Percentiles rank a stretch among this genome's conserved stretches.
Evolutionary conservation across 2,329 filamentous ascomycete species (phyloP).

Genomic region (Stemphylium beticola): DNA sequence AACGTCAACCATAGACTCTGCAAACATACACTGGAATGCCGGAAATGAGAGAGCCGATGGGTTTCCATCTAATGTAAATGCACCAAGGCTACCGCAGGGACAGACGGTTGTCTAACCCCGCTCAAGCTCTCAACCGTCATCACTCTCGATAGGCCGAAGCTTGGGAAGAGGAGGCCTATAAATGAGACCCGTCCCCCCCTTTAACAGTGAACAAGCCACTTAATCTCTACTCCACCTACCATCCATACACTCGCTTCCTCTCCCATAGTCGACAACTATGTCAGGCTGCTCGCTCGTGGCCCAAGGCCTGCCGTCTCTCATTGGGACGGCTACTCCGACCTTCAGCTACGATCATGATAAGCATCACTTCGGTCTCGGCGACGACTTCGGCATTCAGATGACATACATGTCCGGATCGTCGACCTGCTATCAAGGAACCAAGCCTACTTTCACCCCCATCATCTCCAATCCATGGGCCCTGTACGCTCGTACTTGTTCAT

Average conservation of each 20-base stretch:
- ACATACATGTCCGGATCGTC: constrained; percentile 18
- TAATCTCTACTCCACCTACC: background rate
- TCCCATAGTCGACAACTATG: constrained; percentile 4
- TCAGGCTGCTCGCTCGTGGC: constrained; percentile 22
- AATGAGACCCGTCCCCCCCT: background rate
- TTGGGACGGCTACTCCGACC: constrained; percentile 13
- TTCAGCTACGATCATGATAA: constrained; percentile 13
- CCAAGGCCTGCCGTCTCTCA: constrained; percentile 7
- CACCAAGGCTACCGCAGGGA: no score
- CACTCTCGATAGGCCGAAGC: background rate
- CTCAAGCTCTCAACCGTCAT: background rate
- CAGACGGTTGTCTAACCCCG: background rate
- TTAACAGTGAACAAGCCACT: background rate
- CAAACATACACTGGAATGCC: no score
- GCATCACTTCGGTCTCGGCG: background rate
- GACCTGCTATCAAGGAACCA: constrained; percentile 13
- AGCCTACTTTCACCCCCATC: constrained; percentile 17
- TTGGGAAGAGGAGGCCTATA: background rate
- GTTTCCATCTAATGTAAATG: background rate
- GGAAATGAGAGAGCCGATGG: no score
- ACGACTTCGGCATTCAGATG: constrained; percentile 18
- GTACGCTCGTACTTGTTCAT: constrained; percentile 14
- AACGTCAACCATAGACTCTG: no score
- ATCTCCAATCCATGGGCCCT: constrained; percentile 10
- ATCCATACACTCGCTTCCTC: background rate